A percentile compares a stretch with the other conserved stretches of the same genome.
phyloP scores from a whole-genome alignment of 495 filamentous ascomycete genomes.

The Daldinia childiae region DNA sequence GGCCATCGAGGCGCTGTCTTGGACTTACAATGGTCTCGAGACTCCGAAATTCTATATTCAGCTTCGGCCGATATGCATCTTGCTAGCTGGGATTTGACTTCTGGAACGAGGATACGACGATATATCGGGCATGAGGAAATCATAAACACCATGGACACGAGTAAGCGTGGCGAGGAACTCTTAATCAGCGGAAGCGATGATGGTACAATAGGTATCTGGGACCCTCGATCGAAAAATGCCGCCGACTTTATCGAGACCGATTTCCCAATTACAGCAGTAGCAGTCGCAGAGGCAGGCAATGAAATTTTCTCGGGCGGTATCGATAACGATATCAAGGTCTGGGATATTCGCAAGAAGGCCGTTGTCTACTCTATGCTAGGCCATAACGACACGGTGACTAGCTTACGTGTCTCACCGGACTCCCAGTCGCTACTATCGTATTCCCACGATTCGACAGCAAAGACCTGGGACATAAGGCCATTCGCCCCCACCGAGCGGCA shows the following conservation, averaged over 20 bases:
- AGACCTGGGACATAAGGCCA: conserved; percentile 95
- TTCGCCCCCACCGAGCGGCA: conserved; percentile 90
- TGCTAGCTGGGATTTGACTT: conserved; percentile 94
- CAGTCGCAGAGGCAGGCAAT: conserved; percentile 89
- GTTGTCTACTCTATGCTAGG: conserved; percentile 88
- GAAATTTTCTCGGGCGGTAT: conserved; percentile 96
- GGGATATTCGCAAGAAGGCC: conserved; percentile 92
- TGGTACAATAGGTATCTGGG: conserved; percentile 95
- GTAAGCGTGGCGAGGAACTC: conserved; percentile 86
- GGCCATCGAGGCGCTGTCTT: conserved; percentile 92
- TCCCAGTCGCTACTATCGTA: conserved; percentile 90
- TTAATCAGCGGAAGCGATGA: conserved; percentile 91
- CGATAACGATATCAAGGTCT: conserved; percentile 96
- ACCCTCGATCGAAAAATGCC: conserved; percentile 89
- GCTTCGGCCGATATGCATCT: conserved; percentile 92
- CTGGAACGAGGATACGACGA: conserved; percentile 84
- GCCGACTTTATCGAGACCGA: conserved; percentile 89
- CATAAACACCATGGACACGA: conserved; percentile 88
- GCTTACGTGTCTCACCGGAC: conserved; percentile 88
- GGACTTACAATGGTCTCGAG: conserved; percentile 95
- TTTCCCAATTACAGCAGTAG: conserved; percentile 91
- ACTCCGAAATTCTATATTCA: conserved; percentile 89
- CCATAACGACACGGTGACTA: conserved; percentile 92
- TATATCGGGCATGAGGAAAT: conserved; percentile 95
- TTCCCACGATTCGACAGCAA: conserved; percentile 89